Conservation (phyloP, 108 stramenopile species). For the Thalassiosira profunda region DNA sequence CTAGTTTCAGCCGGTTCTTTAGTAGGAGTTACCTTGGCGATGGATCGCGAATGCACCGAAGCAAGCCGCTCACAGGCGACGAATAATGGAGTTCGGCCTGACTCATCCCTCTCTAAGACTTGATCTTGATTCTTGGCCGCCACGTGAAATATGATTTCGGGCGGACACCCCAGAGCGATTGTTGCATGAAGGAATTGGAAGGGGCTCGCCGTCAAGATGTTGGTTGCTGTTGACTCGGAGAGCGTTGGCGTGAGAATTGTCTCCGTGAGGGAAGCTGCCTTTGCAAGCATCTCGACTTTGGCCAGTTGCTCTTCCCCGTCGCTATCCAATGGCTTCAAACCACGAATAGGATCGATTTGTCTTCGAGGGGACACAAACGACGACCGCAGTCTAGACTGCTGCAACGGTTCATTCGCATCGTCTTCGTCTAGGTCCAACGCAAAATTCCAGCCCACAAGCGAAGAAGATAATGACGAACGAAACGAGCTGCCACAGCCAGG, state of each 20-base stretch:
- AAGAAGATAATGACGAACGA: conserved; percentile 31
- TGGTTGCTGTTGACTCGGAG: not conserved
- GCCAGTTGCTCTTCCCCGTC: conserved; percentile 28
- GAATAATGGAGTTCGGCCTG: conserved; percentile 16
- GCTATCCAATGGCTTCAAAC: conserved; percentile 15
- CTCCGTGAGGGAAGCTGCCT: conserved; percentile 20
- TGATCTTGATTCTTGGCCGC: conserved; percentile 26
- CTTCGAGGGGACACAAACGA: conserved; percentile 20
- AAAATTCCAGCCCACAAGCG: not conserved
- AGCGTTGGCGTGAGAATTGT: not conserved
- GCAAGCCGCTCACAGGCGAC: conserved; percentile 11
- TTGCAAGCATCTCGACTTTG: conserved; percentile 28
- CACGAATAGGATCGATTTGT: conserved; percentile 26
- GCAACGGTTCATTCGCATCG: not conserved
- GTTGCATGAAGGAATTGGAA: conserved; percentile 29
- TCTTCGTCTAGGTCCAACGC: not conserved
- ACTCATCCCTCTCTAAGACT: conserved; percentile 10
- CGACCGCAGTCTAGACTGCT: not conserved
- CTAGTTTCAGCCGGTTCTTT: not conserved
- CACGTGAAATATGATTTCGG: conserved; percentile 32
- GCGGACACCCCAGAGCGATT: conserved; percentile 13
- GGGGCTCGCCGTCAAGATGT: not conserved
- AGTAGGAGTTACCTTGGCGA: not conserved
- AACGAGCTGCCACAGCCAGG: conserved; percentile 11
- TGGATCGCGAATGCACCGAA: not conserved